These are phyloP conservation scores for Ananas comosus DNA, from an alignment of 176 grass and related monocot species.

Conservation along the genomic window DNA sequence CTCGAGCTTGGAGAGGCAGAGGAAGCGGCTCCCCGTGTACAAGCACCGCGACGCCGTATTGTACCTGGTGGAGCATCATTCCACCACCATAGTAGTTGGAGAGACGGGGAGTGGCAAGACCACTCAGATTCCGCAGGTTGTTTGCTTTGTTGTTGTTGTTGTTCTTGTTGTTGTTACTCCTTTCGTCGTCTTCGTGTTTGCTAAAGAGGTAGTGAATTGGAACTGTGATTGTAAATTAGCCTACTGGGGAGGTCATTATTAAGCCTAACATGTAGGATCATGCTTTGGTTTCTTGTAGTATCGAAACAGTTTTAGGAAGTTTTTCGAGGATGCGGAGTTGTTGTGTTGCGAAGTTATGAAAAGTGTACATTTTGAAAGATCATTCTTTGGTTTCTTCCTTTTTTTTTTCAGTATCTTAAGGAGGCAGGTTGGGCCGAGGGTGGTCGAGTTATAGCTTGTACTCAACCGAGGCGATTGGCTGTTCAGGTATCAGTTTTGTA, in stretches of 20 bases:
- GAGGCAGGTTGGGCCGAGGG: constrained; percentile 95
- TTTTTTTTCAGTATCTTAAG: constrained; percentile 57
- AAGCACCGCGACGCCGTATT: constrained; percentile 80
- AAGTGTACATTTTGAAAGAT: neutral
- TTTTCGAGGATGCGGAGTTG: too few species aligned
- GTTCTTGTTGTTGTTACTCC: neutral
- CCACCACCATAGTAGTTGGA: constrained; percentile 76
- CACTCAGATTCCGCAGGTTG: constrained; percentile 90
- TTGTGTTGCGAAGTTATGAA: too few species aligned
- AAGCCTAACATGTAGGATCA: too few species aligned
- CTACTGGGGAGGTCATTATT: too few species aligned
- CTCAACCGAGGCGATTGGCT: constrained; percentile 87
- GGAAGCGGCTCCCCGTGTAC: constrained; percentile 73
- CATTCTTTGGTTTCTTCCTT: constrained; percentile 14
- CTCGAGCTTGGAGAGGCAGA: constrained; percentile 64
- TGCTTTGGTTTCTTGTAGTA: too few species aligned
- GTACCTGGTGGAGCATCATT: constrained; percentile 78
- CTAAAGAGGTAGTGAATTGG: too few species aligned
- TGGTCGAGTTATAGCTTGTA: constrained; percentile 88
- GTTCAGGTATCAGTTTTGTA: constrained; percentile 55
- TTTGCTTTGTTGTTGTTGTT: neutral
- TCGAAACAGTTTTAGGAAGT: too few species aligned
- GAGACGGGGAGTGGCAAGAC: constrained; percentile 94
- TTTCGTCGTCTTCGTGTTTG: neutral
- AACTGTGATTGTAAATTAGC: too few species aligned